A percentile compares a stretch with the other conserved stretches of the same genome.
Evolutionary conservation across 1,284 basidiomycete species (phyloP).

Genomic region (Cutaneotrichosporon cavernicola): DNA sequence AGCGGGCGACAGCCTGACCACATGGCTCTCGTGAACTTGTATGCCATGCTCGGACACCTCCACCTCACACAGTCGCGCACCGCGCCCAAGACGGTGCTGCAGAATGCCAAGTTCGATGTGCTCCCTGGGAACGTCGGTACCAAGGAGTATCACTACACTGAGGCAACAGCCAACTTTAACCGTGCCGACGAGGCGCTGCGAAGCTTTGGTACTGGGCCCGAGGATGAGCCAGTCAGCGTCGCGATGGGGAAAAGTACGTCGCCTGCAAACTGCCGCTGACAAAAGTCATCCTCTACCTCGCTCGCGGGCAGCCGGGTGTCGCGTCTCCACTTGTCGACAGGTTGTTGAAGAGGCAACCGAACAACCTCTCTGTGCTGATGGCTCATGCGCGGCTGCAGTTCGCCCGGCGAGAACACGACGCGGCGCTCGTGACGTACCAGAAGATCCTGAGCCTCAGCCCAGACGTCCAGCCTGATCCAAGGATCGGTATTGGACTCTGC

Average conservation of each 20-base stretch:
- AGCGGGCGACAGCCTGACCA: constrained; percentile 51
- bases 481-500: constrained; percentile 89
- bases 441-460: constrained; percentile 74
- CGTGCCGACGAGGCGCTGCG: constrained; percentile 67
- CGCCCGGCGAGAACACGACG: constrained; percentile 69
- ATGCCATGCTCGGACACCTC: constrained; percentile 77
- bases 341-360: constrained; percentile 74
- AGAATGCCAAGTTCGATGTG: constrained; percentile 69
- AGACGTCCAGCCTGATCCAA: constrained; percentile 76
- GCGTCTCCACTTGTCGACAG: constrained; percentile 75
- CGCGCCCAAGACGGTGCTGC: constrained; percentile 74
- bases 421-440: constrained; percentile 79
- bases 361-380: constrained; percentile 61
- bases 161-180: constrained; percentile 69
- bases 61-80: constrained; percentile 71
- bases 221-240: constrained; percentile 46
- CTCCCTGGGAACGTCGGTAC: constrained; percentile 60
- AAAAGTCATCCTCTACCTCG: constrained; percentile 75
- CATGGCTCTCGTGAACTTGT: constrained; percentile 59
- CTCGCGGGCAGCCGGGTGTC: constrained; percentile 72
- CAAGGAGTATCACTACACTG: constrained; percentile 66
- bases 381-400: constrained; percentile 76
- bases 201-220: constrained; percentile 28
- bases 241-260: constrained; percentile 35
- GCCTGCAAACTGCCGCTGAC: neutral